Evolutionary conservation across 1,284 basidiomycete species (phyloP), one percentile per base, ranked within the genome.

Genomic region (Athelia psychrophila): DNA sequence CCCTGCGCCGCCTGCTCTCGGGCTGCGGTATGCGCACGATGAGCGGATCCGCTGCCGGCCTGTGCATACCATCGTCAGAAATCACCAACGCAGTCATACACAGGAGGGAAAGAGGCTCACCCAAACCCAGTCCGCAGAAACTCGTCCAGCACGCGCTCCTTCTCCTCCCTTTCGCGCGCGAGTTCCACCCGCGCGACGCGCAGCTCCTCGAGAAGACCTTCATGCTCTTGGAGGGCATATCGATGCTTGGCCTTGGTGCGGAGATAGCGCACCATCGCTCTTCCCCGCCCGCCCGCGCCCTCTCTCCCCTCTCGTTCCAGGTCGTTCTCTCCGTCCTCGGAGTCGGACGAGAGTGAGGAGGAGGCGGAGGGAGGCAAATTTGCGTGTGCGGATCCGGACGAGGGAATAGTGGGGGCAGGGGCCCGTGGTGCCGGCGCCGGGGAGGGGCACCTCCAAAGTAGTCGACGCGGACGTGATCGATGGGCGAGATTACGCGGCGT

Each of bases 181-280:
- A 82, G 74, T 61, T 89, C 84, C 5, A 67, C 64, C 56, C 78
- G 73, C 12, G 80, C 65, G 24, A 76, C 66, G 45, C 80, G 74
- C 56, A 90, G 66, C 63, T 92, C 86, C 58, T 86, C 80, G 16
- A 80, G 66, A 24, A 91, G 70, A 16, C 68, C 67, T 36, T 81
- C 80, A 52, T 88, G 82, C 57, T 86, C 79, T 52, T 84, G 74
- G 20, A 84, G 54, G 10, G 78, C 82, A 61, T 81, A 87, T 23
- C 69, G 69, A 60, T 84, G 77, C 60, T 90, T 91, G 2, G 91
- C 88, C 61, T 91, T 92, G 74, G 81, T 83, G 25, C 90, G 59
- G n/a, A 91, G 70, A 64, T 93, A 92, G 68, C 79, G 80, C 24
- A 80, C 80, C 71, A 85, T 80, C 32, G 75, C 70, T 0, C 78